These are phyloP conservation scores for Miamiensis avidus DNA, from an alignment of 169 alveolate genomes.

Conservation along the genomic window DNA sequence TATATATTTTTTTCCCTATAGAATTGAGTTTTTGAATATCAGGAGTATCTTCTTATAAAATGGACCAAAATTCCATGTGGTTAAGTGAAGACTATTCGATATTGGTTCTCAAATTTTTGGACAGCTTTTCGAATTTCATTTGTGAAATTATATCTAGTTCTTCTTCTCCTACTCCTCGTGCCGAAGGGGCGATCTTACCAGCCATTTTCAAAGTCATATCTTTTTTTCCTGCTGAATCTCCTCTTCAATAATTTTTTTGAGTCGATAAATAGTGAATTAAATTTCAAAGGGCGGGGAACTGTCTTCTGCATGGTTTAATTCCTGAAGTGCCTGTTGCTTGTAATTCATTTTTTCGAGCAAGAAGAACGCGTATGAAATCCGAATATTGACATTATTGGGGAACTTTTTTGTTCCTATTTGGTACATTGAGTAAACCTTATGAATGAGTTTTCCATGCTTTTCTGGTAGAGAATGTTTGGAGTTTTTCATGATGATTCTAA, in stretches of 20 bases:
- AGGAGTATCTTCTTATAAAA: slow-evolving; percentile 58
- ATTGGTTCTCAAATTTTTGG: slow-evolving; percentile 43
- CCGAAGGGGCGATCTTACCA: no score
- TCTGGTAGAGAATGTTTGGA: not conserved
- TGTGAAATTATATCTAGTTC: slow-evolving; percentile 57
- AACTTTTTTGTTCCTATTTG: slow-evolving; percentile 52
- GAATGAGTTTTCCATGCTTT: not conserved
- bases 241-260: slow-evolving; percentile 54
- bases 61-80: slow-evolving; percentile 64
- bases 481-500: not conserved
- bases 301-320: slow-evolving; percentile 54
- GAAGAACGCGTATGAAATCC: slow-evolving; percentile 60
- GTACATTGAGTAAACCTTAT: not conserved
- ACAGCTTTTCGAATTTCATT: slow-evolving; percentile 48
- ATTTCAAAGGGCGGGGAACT: slow-evolving; percentile 65
- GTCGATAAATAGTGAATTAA: slow-evolving; percentile 54
- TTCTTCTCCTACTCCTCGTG: slow-evolving; percentile 52
- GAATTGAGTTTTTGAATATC: slow-evolving; percentile 61
- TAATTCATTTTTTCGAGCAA: slow-evolving; percentile 64
- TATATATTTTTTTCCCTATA: slow-evolving; percentile 53
- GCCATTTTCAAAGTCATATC: not conserved
- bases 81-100: slow-evolving; percentile 46
- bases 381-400: slow-evolving; percentile 56
- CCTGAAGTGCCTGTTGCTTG: slow-evolving; percentile 54
- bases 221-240: slow-evolving; percentile 42